Conservation (phyloP, 768 basidiomycete species). For the Mycena albidolilacea region DNA sequence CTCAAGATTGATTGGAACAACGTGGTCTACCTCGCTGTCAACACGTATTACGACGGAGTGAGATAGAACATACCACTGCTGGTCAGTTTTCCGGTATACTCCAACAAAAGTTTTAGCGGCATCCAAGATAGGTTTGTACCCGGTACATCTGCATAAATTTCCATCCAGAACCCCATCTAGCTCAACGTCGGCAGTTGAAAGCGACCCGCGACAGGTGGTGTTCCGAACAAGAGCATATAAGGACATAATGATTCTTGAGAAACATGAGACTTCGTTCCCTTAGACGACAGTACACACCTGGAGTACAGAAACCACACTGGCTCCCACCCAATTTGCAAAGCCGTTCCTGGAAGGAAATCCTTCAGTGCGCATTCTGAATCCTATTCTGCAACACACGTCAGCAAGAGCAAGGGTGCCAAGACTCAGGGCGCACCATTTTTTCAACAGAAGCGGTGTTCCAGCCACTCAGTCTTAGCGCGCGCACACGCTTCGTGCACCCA, state of each 20-base stretch:
- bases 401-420: too few relatives aligned
- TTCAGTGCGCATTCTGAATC: too few relatives aligned
- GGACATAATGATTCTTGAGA: constrained; percentile 38
- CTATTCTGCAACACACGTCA: too few relatives aligned
- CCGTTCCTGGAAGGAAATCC: too few relatives aligned
- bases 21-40: constrained; percentile 14
- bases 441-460: too few relatives aligned
- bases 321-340: constrained; percentile 38
- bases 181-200: constrained; percentile 38
- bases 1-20: constrained; percentile 38
- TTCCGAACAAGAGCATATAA: constrained; percentile 40
- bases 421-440: too few relatives aligned
- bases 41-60: background rate
- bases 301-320: constrained; percentile 41
- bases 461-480: too few relatives aligned
- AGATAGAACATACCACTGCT: constrained; percentile 17
- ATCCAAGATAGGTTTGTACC: constrained; percentile 41
- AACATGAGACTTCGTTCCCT: background rate
- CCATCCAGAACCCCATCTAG: constrained; percentile 41
- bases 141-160: constrained; percentile 40
- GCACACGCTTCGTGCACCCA: too few relatives aligned
- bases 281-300: constrained; percentile 10
- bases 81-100: constrained; percentile 30
- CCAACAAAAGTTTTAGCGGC: constrained; percentile 42
- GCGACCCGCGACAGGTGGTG: constrained; percentile 40